A percentile compares a stretch with the other conserved stretches of the same genome.
These are phyloP conservation scores for Nothopassalora personata DNA, from an alignment of 2,329 filamentous ascomycete species.

Conservation along the genomic window DNA sequence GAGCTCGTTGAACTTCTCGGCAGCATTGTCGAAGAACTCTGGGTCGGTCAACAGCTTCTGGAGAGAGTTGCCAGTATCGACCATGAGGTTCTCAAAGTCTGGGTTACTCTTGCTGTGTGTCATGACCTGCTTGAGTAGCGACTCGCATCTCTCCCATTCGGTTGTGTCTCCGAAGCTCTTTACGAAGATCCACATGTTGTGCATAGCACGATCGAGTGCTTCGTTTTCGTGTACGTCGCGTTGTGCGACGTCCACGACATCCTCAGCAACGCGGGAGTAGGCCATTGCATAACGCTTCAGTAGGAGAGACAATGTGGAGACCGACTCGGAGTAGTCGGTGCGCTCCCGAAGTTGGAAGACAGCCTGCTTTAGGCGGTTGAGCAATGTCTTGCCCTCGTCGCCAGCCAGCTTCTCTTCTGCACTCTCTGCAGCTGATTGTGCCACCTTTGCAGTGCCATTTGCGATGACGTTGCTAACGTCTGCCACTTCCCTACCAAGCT, in stretches of 20 bases:
- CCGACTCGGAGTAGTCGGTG: constrained; percentile 78
- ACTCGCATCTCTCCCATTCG: constrained; percentile 71
- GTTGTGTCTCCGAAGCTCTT: constrained; percentile 70
- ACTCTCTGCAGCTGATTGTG: constrained; percentile 61
- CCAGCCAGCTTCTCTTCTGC: constrained; percentile 67
- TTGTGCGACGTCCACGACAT: constrained; percentile 61
- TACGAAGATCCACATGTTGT: constrained; percentile 75
- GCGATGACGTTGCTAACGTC: constrained; percentile 44
- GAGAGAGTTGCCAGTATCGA: constrained; percentile 65
- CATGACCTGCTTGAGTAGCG: constrained; percentile 63
- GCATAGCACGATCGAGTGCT: constrained; percentile 68
- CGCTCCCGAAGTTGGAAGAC: constrained; percentile 69
- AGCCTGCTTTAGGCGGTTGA: constrained; percentile 70
- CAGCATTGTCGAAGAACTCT: constrained; percentile 72
- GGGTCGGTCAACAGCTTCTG: constrained; percentile 82
- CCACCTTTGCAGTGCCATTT: constrained; percentile 42
- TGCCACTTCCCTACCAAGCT: constrained; percentile 50
- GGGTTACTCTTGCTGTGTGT: constrained; percentile 71
- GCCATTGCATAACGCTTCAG: constrained; percentile 71
- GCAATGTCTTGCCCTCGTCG: constrained; percentile 65
- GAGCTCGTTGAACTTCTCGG: constrained; percentile 59
- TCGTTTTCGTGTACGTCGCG: constrained; percentile 68
- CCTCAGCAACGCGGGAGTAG: constrained; percentile 68
- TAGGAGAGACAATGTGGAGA: constrained; percentile 69
- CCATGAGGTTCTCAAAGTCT: constrained; percentile 73